Conservation (phyloP, 352 stramenopile genomes). For the Phytopythium helicoides region DNA sequence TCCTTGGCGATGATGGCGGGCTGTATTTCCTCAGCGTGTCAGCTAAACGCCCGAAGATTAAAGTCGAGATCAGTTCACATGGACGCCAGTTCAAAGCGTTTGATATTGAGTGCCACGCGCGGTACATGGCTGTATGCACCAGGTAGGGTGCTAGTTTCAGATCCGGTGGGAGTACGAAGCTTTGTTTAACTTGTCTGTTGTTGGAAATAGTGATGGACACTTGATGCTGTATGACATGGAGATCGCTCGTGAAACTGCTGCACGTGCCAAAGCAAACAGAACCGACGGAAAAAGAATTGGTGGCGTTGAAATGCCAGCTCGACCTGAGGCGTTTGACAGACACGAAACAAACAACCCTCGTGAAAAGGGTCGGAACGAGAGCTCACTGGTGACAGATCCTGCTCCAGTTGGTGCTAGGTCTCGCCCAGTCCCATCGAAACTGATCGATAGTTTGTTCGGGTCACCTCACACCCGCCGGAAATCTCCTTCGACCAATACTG, state of each 20-base stretch:
- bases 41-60: constrained; percentile 66
- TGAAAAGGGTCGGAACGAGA: too few relatives aligned
- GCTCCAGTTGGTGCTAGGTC: not conserved
- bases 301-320: constrained; percentile 26
- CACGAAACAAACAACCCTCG: too few relatives aligned
- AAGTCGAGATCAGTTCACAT: constrained; percentile 61
- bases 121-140: constrained; percentile 65
- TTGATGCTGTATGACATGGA: constrained; percentile 82
- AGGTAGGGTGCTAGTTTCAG: constrained; percentile 32
- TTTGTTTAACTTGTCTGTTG: not conserved
- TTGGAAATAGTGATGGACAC: constrained; percentile 56
- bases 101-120: constrained; percentile 65
- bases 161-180: not conserved
- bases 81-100: constrained; percentile 55
- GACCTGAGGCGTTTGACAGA: too few relatives aligned
- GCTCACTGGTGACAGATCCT: too few relatives aligned
- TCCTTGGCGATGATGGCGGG: constrained; percentile 63
- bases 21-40: constrained; percentile 77
- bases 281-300: constrained; percentile 36
- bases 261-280: constrained; percentile 28
- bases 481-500: not conserved
- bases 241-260: constrained; percentile 62
- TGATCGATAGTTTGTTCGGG: constrained; percentile 76
- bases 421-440: constrained; percentile 54
- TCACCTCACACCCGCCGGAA: constrained; percentile 20